These are phyloP conservation scores for Colletotrichum tropicale DNA, from an alignment of 2,329 filamentous ascomycete species.

Conservation along the genomic window DNA sequence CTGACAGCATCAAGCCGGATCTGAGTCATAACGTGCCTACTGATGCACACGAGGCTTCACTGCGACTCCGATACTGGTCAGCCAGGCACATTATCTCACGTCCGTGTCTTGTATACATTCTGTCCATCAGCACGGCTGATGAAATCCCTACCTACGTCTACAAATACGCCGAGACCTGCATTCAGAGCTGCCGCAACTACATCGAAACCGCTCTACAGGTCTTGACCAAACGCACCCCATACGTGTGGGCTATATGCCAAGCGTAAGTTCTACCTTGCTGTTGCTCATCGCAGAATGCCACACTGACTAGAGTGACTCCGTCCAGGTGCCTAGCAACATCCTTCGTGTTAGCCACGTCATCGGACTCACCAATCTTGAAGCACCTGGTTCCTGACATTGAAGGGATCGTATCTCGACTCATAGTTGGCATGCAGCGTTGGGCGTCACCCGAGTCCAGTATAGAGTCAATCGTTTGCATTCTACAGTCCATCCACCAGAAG, in stretches of 20 bases:
- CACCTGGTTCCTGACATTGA: not conserved
- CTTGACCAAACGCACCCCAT: not conserved
- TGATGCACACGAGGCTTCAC: not conserved
- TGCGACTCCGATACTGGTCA: not conserved
- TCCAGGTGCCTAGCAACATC: not conserved
- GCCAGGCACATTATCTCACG: not conserved
- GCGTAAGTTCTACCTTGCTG: not conserved
- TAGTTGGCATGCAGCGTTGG: not conserved
- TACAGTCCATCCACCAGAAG: not conserved
- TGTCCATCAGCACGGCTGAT: not conserved
- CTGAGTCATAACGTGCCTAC: not conserved
- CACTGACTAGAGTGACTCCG: not conserved
- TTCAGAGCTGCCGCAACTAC: not conserved
- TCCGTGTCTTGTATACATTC: not conserved
- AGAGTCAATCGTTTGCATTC: not conserved
- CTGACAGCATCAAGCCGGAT: not conserved
- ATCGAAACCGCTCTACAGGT: not conserved
- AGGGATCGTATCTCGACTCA: not conserved
- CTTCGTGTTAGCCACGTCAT: not conserved
- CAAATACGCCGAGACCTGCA: not conserved
- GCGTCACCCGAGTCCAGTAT: not conserved
- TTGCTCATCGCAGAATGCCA: not conserved
- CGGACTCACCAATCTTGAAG: not conserved
- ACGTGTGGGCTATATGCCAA: not conserved
- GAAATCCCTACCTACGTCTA: not conserved